Evolutionary conservation across 129 eudicot genomes (phyloP), one percentile per base, ranked within the genome.

Genomic region (Lactuca sativa): DNA sequence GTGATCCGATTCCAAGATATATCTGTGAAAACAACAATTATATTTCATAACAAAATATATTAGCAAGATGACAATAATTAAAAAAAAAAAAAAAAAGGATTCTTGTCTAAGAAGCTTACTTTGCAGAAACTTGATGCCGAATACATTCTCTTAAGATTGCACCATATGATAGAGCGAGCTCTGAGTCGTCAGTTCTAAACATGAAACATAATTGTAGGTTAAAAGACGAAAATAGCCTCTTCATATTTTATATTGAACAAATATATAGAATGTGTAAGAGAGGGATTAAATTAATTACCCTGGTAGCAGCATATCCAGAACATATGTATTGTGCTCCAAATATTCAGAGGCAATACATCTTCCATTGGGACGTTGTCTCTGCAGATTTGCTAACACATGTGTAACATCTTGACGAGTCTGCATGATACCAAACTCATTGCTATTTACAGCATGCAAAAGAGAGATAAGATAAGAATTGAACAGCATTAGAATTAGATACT

Each of bases 121-220:
- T 83, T 62, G 97, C 88, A 66, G 88, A 86, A 77, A 80, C 85
- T 73, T 91, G 97, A 80, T 91, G 97, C 10, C 96, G 82, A 64
- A 84, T 85, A 74, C 92, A 91, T 57, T 91, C 97, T 78, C 97
- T 91, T 74, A 91, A 65, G 81, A 91, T 91, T 59, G 88, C 80
- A 55, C 97, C 97, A 69, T 85, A 86, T 33, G 85, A 82, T 73
- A 91, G 55, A 74, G 92, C 92, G 60, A 91, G 80, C 30, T 85
- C 88, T 31, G 81, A 75, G 73, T 86, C 81, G 74, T 82, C 95
- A 68, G 82, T 85, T 17, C 96, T 88, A 64, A 66, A 65, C 65
- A 74, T 49, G 67, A 36, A 64, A 80, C 66, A 72, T 64, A 10
- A 21, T 65, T 47, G 15, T 31, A 59, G 43, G 66, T 57, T 69